Conservation (phyloP, 2,329 filamentous ascomycete genomes). For the Colletotrichum agaves region DNA sequence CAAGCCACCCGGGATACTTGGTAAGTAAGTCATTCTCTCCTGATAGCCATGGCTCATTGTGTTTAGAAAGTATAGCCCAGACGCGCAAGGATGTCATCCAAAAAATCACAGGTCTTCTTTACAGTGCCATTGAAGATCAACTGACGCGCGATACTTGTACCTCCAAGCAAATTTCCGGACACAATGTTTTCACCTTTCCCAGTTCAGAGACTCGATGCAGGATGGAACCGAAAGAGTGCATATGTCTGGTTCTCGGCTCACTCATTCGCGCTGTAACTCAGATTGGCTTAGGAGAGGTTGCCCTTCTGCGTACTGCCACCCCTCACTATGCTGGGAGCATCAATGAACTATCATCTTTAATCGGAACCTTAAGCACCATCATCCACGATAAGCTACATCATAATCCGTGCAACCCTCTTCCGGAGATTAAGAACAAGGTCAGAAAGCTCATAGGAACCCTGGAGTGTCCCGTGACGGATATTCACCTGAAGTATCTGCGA, state of each 20-base stretch:
- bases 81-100: not conserved
- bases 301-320: not conserved
- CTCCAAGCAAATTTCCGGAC: too few relatives aligned
- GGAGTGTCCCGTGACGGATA: not conserved
- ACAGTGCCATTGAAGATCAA: not conserved
- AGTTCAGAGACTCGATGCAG: too few relatives aligned
- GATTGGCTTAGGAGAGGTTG: not conserved
- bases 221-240: not conserved
- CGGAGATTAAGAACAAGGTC: not conserved
- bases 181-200: too few relatives aligned
- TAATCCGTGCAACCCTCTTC: not conserved
- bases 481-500: not conserved
- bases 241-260: not conserved
- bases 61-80: not conserved
- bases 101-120: not conserved
- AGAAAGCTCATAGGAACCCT: not conserved
- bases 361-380: accelerated
- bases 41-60: not conserved
- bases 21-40: not conserved
- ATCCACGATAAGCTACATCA: not conserved
- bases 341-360: not conserved
- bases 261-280: not conserved
- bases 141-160: not conserved
- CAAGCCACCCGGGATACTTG: not conserved
- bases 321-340: not conserved